phyloP scores from a whole-genome alignment of 1,139 yeast species.

The Geotrichum restrictum region DNA sequence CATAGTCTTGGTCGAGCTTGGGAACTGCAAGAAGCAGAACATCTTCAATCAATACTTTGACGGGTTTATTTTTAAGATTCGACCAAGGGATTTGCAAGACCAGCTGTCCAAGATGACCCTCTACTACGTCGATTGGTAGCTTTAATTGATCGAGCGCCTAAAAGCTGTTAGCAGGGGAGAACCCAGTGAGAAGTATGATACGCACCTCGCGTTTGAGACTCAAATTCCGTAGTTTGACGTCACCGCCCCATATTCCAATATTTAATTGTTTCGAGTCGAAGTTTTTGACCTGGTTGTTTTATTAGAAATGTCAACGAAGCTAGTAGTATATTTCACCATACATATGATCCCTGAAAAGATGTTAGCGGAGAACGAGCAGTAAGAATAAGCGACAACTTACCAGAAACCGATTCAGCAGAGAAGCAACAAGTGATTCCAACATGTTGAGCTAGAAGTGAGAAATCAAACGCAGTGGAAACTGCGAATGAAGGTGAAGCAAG shows the following conservation, averaged over 20 bases:
- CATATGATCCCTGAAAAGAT: constrained; percentile 30
- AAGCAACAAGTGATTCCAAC: constrained; percentile 52
- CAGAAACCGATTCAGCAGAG: constrained; percentile 46
- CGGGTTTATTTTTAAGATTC: constrained; percentile 87
- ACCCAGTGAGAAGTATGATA: neutral
- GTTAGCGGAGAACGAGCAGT: neutral
- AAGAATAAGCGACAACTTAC: constrained; percentile 32
- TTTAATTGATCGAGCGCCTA: constrained; percentile 78
- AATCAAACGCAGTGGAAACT: neutral
- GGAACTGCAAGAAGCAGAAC: constrained; percentile 82
- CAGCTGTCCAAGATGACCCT: constrained; percentile 86
- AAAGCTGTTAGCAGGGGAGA: constrained; percentile 23
- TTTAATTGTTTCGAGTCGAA: constrained; percentile 92
- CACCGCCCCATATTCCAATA: constrained; percentile 97
- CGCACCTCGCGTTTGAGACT: constrained; percentile 63
- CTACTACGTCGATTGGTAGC: constrained; percentile 82
- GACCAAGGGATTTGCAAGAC: constrained; percentile 97
- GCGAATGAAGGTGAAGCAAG: neutral
- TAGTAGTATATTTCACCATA: constrained; percentile 20
- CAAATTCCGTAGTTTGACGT: constrained; percentile 77
- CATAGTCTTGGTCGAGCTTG: constrained; percentile 48
- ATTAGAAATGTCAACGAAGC: neutral
- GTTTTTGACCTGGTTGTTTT: constrained; percentile 78
- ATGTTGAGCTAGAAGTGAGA: constrained; percentile 27
- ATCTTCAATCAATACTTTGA: constrained; percentile 82